Evolutionary conservation across 495 filamentous ascomycete genomes (phyloP).

Genomic region (Tuber magnatum): DNA sequence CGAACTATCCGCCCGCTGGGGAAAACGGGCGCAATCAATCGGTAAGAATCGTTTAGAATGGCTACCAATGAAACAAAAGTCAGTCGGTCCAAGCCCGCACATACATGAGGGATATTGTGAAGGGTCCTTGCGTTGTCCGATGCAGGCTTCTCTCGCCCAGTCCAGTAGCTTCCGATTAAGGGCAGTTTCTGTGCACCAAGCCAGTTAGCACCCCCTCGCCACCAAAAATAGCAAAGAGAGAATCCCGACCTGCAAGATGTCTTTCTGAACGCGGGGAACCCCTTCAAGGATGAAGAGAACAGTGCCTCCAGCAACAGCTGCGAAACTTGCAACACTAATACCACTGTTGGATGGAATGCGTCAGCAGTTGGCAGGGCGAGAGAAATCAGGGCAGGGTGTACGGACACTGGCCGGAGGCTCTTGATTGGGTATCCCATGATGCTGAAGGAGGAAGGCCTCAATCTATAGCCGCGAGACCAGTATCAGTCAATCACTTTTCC

Average conservation of each 20-base stretch:
- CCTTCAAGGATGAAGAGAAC: slow-evolving; percentile 36
- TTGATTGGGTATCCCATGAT: slow-evolving; percentile 32
- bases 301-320: slow-evolving; percentile 29
- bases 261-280: slow-evolving; percentile 39
- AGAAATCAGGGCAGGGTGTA: background rate
- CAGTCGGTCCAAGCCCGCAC: background rate
- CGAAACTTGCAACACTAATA: slow-evolving; percentile 30
- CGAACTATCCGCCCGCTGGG: background rate
- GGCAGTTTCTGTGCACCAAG: slow-evolving; percentile 28
- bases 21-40: background rate
- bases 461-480: slow-evolving; percentile 14
- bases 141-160: slow-evolving; percentile 23
- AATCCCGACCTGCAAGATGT: slow-evolving; percentile 28
- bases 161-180: slow-evolving; percentile 36
- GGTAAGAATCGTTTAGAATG: slow-evolving; percentile 16
- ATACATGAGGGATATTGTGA: background rate
- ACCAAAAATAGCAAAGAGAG: background rate
- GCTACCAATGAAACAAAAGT: slow-evolving; percentile 7
- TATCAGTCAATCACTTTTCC: background rate
- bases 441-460: slow-evolving; percentile 27
- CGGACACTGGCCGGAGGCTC: slow-evolving; percentile 25
- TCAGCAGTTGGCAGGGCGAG: slow-evolving; percentile 5
- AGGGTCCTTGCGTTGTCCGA: slow-evolving; percentile 36
- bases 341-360: slow-evolving; percentile 22
- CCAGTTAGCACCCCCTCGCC: background rate